Conservation (phyloP, 306 rosid genomes). For the Clitoria ternatea region DNA sequence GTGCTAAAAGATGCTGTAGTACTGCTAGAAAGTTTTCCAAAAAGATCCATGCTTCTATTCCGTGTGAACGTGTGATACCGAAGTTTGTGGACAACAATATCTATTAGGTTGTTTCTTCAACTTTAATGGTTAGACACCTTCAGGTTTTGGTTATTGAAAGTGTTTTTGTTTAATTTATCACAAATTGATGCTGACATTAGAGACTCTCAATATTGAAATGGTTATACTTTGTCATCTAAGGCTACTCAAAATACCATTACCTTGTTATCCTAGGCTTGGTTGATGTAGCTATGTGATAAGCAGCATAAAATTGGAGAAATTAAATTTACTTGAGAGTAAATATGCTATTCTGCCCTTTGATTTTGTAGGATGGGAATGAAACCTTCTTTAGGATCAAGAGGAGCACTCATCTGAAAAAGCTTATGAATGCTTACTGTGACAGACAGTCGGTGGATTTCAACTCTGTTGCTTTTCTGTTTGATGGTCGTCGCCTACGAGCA, state of each 20-base stretch:
- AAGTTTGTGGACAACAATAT: no score
- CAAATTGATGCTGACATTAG: neutral
- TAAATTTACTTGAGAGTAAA: neutral
- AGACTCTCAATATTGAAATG: neutral
- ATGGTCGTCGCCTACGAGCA: slow-evolving; percentile 61
- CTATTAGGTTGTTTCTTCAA: no score
- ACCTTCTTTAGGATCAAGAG: slow-evolving; percentile 64
- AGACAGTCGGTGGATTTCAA: slow-evolving; percentile 53
- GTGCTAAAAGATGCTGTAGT: no score
- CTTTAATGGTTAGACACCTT: no score
- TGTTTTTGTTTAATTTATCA: neutral
- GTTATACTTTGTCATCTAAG: neutral
- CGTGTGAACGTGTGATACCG: no score
- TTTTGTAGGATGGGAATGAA: slow-evolving; percentile 55
- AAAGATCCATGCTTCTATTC: no score
- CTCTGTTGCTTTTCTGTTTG: slow-evolving; percentile 57
- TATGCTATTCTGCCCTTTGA: neutral
- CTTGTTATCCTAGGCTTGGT: no score
- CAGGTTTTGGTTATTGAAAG: no score
- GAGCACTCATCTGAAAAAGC: slow-evolving; percentile 68
- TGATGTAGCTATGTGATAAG: neutral
- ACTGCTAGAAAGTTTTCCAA: no score
- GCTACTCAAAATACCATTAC: no score
- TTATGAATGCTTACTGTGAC: slow-evolving; percentile 77
- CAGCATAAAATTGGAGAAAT: neutral